Evolutionary conservation across 2,329 filamentous ascomycete species (phyloP).

Genomic region (Stagonosporopsis vannaccii): DNA sequence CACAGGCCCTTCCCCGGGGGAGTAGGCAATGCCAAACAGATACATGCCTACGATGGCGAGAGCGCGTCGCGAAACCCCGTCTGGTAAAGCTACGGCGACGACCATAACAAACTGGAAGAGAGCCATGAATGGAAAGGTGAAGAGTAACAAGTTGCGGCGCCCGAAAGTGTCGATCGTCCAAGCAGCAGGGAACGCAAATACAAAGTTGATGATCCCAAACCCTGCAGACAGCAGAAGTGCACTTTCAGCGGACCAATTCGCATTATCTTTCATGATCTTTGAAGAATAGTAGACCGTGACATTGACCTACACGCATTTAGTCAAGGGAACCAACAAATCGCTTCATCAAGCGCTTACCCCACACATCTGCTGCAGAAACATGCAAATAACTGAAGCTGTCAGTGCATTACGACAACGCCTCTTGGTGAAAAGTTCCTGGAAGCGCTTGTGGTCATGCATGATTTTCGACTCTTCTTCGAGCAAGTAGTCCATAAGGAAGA

Average conservation of each 20-base stretch:
- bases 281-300: conserved; percentile 78
- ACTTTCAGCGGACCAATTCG: conserved; percentile 21
- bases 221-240: conserved; percentile 53
- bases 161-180: conserved; percentile 64
- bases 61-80: conserved; percentile 52
- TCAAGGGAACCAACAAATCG: background rate
- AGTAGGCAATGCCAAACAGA: conserved; percentile 56
- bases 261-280: conserved; percentile 61
- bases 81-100: conserved; percentile 18
- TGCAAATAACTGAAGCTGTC: conserved; percentile 29
- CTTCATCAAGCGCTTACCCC: conserved; percentile 7
- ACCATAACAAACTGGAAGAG: conserved; percentile 37
- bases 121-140: conserved; percentile 59
- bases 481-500: conserved; percentile 55
- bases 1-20: conserved; percentile 45
- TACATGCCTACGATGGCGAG: conserved; percentile 62
- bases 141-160: conserved; percentile 56
- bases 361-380: conserved; percentile 40
- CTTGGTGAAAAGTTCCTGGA: conserved; percentile 30
- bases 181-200: conserved; percentile 65
- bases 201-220: conserved; percentile 64
- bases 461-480: conserved; percentile 41
- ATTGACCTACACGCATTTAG: background rate
- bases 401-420: conserved; percentile 31
- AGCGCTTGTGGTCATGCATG: conserved; percentile 37